Conservation (phyloP, 2,329 filamentous ascomycete species). For the Sclerotiophoma versabilis region DNA sequence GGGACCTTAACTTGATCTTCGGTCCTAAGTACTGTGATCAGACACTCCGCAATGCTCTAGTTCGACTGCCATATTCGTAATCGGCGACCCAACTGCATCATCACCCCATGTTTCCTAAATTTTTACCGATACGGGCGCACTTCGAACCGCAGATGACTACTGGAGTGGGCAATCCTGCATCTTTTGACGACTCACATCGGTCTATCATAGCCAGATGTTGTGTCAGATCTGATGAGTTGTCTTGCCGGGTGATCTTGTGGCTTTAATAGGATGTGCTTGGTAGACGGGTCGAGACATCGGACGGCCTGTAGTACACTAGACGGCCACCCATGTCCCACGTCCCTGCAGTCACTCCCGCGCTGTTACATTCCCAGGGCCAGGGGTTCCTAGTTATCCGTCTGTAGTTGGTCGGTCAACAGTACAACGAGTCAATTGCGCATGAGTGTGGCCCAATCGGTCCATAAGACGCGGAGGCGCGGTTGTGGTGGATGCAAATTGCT, state of each 20-base stretch:
- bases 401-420: neutral
- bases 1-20: constrained; percentile 10
- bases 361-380: neutral
- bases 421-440: neutral
- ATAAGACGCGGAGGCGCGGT: neutral
- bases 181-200: neutral
- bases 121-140: neutral
- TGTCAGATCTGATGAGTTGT: neutral
- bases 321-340: neutral
- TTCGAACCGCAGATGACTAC: neutral
- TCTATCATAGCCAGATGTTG: neutral
- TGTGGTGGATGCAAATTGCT: neutral
- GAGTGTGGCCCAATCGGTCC: neutral
- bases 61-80: neutral
- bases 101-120: constrained; percentile 6
- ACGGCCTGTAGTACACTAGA: neutral
- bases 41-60: constrained; percentile 5
- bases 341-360: constrained; percentile 1
- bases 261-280: neutral
- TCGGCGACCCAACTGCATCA: constrained; percentile 12
- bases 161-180: neutral
- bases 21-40: constrained; percentile 7
- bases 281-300: neutral
- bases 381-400: neutral
- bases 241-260: neutral